These are phyloP conservation scores for Malus hybrid DNA, from an alignment of 331 rosid species.

Conservation along the genomic window DNA sequence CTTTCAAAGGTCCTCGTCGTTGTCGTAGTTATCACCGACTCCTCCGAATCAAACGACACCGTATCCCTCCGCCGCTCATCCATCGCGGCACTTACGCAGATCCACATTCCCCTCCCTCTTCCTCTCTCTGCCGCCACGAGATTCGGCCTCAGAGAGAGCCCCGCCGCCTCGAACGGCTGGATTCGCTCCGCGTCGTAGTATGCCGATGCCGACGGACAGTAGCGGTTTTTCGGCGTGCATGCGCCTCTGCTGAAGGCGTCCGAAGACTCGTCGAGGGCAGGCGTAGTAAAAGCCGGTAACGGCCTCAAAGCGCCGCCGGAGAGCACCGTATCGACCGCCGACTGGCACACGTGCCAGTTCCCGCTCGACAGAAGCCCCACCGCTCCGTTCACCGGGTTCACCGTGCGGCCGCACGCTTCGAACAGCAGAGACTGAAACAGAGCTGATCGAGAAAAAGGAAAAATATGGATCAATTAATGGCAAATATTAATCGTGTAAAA, in stretches of 20 bases:
- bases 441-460: slow-evolving; percentile 18
- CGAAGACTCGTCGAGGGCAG: slow-evolving; percentile 14
- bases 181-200: slow-evolving; percentile 1
- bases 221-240: not conserved
- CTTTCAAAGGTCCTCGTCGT: slow-evolving; percentile 16
- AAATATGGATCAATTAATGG: not conserved
- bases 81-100: not conserved
- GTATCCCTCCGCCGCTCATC: slow-evolving; percentile 8
- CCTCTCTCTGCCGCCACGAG: not conserved
- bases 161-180: slow-evolving; percentile 1
- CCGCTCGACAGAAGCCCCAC: slow-evolving; percentile 52
- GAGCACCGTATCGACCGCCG: slow-evolving; percentile 47
- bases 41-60: slow-evolving; percentile 24
- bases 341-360: slow-evolving; percentile 59
- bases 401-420: slow-evolving; percentile 71
- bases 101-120: slow-evolving; percentile 5
- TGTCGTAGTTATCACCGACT: slow-evolving; percentile 22
- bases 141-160: slow-evolving; percentile 8
- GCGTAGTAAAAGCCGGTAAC: slow-evolving; percentile 12
- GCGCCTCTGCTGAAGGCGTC: not conserved
- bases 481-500: not conserved
- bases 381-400: slow-evolving; percentile 67
- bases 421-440: slow-evolving; percentile 60
- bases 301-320: slow-evolving; percentile 39
- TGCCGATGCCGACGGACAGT: not conserved